Evolutionary conservation across 306 rosid genomes (phyloP).

Genomic region (Begonia peltatifolia): DNA sequence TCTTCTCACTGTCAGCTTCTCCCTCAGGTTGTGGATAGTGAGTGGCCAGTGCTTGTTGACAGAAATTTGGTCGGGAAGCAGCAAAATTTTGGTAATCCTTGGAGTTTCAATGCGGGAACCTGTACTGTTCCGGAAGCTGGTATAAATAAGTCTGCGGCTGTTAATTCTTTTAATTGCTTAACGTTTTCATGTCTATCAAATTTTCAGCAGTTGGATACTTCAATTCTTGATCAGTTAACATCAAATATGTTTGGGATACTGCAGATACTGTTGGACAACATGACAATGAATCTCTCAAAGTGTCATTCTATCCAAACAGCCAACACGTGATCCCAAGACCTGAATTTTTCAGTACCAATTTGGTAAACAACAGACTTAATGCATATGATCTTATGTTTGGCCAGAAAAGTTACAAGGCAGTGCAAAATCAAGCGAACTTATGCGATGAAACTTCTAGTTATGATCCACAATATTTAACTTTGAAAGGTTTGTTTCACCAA

Average conservation of each 20-base stretch:
- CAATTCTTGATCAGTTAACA: constrained; percentile 4
- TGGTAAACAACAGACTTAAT: constrained; percentile 9
- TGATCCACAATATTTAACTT: constrained; percentile 19
- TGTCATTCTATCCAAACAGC: constrained; percentile 14
- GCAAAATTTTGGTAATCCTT: constrained; percentile 11
- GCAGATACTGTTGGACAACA: constrained; percentile 24
- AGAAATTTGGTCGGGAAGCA: constrained; percentile 19
- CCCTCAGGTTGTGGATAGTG: constrained; percentile 14
- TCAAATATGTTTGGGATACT: constrained; percentile 6
- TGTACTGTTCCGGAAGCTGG: no score
- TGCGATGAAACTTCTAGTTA: constrained; percentile 23
- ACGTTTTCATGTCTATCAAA: background rate
- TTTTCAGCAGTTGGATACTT: constrained; percentile 1
- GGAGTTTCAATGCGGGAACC: constrained; percentile 4
- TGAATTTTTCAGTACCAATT: constrained; percentile 13
- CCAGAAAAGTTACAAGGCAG: constrained; percentile 16
- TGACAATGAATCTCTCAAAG: constrained; percentile 9
- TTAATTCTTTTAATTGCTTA: background rate
- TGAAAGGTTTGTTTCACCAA: constrained; percentile 16
- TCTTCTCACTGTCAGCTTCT: constrained; percentile 12
- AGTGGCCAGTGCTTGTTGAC: constrained; percentile 13
- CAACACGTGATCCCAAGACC: constrained; percentile 18
- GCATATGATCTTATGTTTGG: constrained; percentile 35
- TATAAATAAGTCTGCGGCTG: background rate
- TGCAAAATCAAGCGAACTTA: constrained; percentile 16